Base-by-base conservation (phyloP, 305 asterid species). In the Fraxinus xanthoxyloides region DNA sequence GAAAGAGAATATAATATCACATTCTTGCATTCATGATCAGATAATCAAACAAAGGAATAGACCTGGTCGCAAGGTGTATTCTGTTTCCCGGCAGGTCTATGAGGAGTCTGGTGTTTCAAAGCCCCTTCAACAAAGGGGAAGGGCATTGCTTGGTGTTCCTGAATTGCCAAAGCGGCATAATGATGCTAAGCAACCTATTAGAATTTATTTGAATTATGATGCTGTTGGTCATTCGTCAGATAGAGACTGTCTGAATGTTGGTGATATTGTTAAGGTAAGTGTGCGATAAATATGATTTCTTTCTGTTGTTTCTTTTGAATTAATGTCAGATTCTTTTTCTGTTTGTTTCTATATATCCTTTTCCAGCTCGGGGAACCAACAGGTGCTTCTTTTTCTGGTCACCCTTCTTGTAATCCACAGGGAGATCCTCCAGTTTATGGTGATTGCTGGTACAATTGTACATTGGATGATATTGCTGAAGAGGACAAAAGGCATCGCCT, bases 161-260 rank as follows among this genome's bases (percentile, higher is more conserved):
- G 89, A 89, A 75, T 83, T 83, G 43, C 79, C 82, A 51, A 86
- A 67, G 59, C 67, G 63, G 28, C 86, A 86, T 13, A 84, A 83
- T 72, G 95, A 92, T 84, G 93, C 85, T 30, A 95, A 91, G 84
- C 85, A 89, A 69, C 98, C 98, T 5, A 95, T 95, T 78, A 90
- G 98, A 84, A 95, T 95, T 84, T 93, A 89, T 87, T 88, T 95
- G 84, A 95, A 95, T 87, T 95, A 95, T 88, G 98, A 95, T 85
- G 98, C 98, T 69, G 98, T 95, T 76, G 98, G 98, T 46, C 98
- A 95, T 85, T 95, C 98, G 10, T 90, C 97, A 0, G 97, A 95
- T 86, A 91, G 98, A 84, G 98, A 95, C 89, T 95, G 98, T 81
- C 89, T 85, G 78, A 90, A 77, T 84, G 93, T 93, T 51, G 98